Conservation (phyloP, 2,329 filamentous ascomycete genomes). For the Arthroderma sp. region DNA sequence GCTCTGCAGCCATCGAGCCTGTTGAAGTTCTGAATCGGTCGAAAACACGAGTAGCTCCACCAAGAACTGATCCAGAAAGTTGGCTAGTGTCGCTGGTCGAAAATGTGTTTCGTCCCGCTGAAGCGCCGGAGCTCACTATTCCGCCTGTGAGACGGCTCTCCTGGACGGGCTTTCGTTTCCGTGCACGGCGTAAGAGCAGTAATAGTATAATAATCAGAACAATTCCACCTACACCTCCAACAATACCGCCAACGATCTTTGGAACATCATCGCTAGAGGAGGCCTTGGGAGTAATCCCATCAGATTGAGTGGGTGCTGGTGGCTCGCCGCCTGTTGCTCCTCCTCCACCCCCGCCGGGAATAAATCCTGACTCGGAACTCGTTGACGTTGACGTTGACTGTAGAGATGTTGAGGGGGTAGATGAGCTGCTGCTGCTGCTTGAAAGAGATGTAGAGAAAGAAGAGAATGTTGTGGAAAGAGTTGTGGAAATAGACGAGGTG, state of each 20-base stretch:
- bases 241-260: conserved; percentile 49
- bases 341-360: conserved; percentile 12
- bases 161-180: conserved; percentile 31
- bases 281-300: conserved; percentile 1
- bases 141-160: not conserved
- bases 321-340: conserved; percentile 2
- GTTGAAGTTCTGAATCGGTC: conserved; percentile 31
- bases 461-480: not conserved
- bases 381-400: conserved; percentile 7
- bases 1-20: conserved; percentile 24
- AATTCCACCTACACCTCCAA: conserved; percentile 49
- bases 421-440: not conserved
- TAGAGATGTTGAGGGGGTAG: conserved; percentile 9
- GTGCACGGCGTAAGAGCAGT: conserved; percentile 42
- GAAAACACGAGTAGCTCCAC: conserved; percentile 28
- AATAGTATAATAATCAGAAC: conserved; percentile 39
- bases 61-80: conserved; percentile 29
- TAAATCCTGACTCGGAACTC: conserved; percentile 5
- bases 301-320: not conserved
- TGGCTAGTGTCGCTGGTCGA: conserved; percentile 18
- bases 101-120: conserved; percentile 1
- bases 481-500: not conserved
- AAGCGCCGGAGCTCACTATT: not conserved
- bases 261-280: conserved; percentile 31
- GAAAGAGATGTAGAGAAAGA: conserved; percentile 2